These are phyloP conservation scores for Cantharellus cinnabarinus DNA, from an alignment of 768 basidiomycete genomes.

Conservation along the genomic window DNA sequence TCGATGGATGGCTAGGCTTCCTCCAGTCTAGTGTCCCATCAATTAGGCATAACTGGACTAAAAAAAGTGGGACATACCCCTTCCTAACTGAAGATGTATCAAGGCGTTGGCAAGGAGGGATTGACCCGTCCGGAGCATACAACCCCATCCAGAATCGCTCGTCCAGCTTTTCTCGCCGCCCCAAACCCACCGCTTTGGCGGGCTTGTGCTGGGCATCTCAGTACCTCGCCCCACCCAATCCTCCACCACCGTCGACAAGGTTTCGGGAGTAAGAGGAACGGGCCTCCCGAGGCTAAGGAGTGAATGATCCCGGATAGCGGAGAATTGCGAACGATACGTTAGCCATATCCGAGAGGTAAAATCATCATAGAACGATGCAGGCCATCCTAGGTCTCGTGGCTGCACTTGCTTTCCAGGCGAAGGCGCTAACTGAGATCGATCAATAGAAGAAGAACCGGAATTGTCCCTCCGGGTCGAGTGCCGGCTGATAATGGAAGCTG, in stretches of 20 bases:
- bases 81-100: conserved; percentile 51
- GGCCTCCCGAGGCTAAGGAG: conserved; percentile 13
- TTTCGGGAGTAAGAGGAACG: not conserved
- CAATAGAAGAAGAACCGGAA: not conserved
- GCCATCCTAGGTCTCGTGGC: conserved; percentile 41
- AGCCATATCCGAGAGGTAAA: conserved; percentile 80
- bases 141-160: conserved; percentile 77
- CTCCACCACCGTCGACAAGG: too few species aligned
- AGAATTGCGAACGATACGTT: conserved; percentile 77
- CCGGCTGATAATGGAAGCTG: conserved; percentile 18
- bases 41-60: not conserved
- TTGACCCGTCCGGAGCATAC: conserved; percentile 80
- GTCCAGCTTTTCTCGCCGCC: conserved; percentile 62
- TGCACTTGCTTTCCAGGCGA: conserved; percentile 14
- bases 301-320: conserved; percentile 51
- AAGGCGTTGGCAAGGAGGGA: conserved; percentile 63
- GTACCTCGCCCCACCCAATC: conserved; percentile 1
- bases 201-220: conserved; percentile 16
- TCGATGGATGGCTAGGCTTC: conserved; percentile 38
- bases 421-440: not conserved
- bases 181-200: conserved; percentile 39
- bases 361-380: conserved; percentile 67
- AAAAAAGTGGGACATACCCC: conserved; percentile 30
- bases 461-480: conserved; percentile 14
- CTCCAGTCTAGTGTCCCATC: conserved; percentile 58